Evolutionary conservation across 768 basidiomycete species (phyloP), one percentile per base, ranked within the genome.

Genomic region (Aureoboletus auriporus): DNA sequence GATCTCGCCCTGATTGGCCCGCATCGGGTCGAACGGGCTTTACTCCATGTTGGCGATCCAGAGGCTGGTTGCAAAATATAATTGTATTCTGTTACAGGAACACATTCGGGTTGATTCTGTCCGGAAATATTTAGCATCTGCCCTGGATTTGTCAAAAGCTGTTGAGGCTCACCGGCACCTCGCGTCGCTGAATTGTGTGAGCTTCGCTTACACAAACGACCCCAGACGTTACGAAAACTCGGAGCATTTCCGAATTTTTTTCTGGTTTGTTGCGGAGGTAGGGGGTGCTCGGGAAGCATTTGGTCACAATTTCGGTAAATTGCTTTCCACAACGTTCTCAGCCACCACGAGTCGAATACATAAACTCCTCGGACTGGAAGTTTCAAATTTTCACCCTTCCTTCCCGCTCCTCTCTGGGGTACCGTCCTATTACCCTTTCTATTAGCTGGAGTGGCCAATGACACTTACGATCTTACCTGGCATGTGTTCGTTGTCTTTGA

Each of bases 401-500:
- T 30, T n/a, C 26, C n/a, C 35, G 20, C 46, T 33, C 26, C 44
- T 49, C 8, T 39, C 38, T 38, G 37, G 6, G 9, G 28, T 13
- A 4, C 39, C 23, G 10, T 36, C 45, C 31, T 39, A 34, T 36
- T 44, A 14, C 36, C 14, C 43, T 8, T 42, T 46, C 38, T 39
- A 26, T 49, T 26, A 37, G 42, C 20, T 38, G 3, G 41, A 51
- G 43, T 31, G 26, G 37, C 34, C 39, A 20, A 69, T 69, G 67
- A 40, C 54, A 16, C 48, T 34, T 36, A 45, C 54, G 37, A 49
- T 37, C 33, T 42, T 69, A 36, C 67, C 67, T 43, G 67, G 67
- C 69, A 46, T 10, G 54, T 51, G 13, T 26, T 44, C 17, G n/a
- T 31, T 2, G 8, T 30, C 17, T 31, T 29, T 48, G 6, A 5